Conservation (phyloP, 495 filamentous ascomycete species). For the Aspergillus carlsbadensis region DNA sequence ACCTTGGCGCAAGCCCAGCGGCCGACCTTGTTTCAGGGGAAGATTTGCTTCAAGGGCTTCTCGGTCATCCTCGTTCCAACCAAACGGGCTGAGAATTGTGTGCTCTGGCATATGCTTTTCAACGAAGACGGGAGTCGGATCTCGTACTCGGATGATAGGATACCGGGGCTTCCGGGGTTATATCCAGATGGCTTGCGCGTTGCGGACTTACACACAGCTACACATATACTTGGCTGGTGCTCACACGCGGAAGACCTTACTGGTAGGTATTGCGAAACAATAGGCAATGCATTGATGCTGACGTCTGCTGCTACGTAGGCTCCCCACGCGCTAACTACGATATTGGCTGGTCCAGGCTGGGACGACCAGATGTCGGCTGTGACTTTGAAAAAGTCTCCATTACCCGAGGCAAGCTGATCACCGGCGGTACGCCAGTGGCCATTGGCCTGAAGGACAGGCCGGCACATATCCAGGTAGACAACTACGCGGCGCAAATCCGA, state of each 20-base stretch:
- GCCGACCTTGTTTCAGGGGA: not conserved
- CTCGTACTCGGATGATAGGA: not conserved
- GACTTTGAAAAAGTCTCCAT: not conserved
- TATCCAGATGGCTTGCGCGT: not conserved
- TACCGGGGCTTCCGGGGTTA: not conserved
- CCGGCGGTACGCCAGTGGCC: no score
- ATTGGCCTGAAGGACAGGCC: not conserved
- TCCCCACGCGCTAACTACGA: not conserved
- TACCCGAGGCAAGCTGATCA: not conserved
- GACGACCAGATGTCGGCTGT: not conserved
- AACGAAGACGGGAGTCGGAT: not conserved
- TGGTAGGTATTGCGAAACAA: not conserved
- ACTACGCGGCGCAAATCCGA: not conserved
- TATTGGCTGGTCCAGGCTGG: slow-evolving; percentile 7
- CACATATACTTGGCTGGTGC: slow-evolving; percentile 8
- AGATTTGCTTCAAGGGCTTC: slow-evolving; percentile 5
- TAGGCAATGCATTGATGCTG: not conserved
- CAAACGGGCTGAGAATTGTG: not conserved
- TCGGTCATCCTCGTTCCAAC: slow-evolving; percentile 2
- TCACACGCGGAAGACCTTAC: not conserved
- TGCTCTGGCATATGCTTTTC: no score
- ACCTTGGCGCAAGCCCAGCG: not conserved
- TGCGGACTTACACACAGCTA: not conserved
- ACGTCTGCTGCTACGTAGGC: not conserved
- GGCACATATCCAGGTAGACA: not conserved